Conservation (phyloP, 2,329 filamentous ascomycete species). For the Dichotomopilus funicola region DNA sequence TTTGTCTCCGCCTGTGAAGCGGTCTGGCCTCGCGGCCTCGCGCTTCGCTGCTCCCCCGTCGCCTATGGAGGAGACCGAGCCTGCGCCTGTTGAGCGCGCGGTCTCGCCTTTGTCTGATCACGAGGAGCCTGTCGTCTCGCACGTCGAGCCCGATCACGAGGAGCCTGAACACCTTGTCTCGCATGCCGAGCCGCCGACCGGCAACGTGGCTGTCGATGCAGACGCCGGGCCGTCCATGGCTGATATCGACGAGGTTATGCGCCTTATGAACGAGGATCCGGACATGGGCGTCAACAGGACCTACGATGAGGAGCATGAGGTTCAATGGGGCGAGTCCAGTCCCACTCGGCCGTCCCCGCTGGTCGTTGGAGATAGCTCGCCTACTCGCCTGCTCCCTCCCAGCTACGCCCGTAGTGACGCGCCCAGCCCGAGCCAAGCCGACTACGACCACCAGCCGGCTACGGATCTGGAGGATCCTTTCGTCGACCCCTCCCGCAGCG, state of each 20-base stretch:
- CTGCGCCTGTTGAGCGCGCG: conserved; percentile 12
- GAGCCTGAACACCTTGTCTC: too few relatives aligned
- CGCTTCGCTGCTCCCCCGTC: conserved; percentile 34
- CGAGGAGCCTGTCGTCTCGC: conserved; percentile 25
- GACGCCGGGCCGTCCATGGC: conserved; percentile 52
- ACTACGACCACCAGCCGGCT: not conserved
- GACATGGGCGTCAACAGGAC: conserved; percentile 66
- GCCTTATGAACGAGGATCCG: conserved; percentile 70
- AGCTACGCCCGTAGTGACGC: conserved; percentile 55
- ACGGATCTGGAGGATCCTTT: conserved; percentile 53
- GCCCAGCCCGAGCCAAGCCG: conserved; percentile 63
- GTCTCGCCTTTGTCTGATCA: conserved; percentile 25
- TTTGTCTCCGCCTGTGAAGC: conserved; percentile 33
- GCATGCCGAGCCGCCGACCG: too few relatives aligned
- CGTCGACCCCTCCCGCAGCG: conserved; percentile 44
- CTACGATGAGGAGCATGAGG: conserved; percentile 30
- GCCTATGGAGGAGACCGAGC: conserved; percentile 17
- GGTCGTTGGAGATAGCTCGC: conserved; percentile 32
- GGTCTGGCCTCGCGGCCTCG: conserved; percentile 38
- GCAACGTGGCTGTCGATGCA: not conserved
- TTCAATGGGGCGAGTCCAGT: conserved; percentile 42
- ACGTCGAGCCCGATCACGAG: conserved; percentile 9
- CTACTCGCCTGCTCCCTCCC: conserved; percentile 49
- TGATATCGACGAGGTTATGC: conserved; percentile 91
- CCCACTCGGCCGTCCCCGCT: conserved; percentile 34